phyloP scores from a whole-genome alignment of 176 grass and related monocot species.

The Cenchrus fungigraminus region DNA sequence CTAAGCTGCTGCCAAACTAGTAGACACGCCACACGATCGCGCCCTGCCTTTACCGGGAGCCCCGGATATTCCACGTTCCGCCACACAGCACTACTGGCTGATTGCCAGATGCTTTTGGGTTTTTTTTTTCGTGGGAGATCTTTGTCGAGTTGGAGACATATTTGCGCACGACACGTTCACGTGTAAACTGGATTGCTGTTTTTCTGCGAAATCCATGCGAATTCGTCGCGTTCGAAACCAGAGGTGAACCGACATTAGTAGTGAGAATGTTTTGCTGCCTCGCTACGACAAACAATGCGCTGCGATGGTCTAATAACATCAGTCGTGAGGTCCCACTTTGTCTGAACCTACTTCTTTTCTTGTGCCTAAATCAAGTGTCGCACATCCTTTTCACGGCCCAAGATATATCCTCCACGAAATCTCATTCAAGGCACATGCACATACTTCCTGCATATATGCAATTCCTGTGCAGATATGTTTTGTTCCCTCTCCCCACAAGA shows the following conservation, averaged over 20 bases:
- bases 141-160: neutral
- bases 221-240: neutral
- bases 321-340: constrained; percentile 5
- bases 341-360: constrained; percentile 37
- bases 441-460: neutral
- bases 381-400: constrained; percentile 7
- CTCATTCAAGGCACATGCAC: constrained; percentile 3
- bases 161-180: neutral
- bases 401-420: constrained; percentile 4
- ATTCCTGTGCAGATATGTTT: neutral
- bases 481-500: neutral
- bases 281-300: neutral
- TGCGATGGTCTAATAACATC: neutral
- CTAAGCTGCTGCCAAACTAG: constrained; percentile 33
- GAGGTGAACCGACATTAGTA: neutral
- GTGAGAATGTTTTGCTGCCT: neutral
- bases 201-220: neutral
- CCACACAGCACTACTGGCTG: neutral
- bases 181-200: neutral
- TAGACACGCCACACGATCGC: neutral
- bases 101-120: neutral
- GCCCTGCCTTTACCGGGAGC: constrained; percentile 14
- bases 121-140: neutral
- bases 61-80: neutral
- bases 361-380: neutral